phyloP scores from a whole-genome alignment of 495 filamentous ascomycete genomes.

The Umbilicaria muhlenbergii region DNA sequence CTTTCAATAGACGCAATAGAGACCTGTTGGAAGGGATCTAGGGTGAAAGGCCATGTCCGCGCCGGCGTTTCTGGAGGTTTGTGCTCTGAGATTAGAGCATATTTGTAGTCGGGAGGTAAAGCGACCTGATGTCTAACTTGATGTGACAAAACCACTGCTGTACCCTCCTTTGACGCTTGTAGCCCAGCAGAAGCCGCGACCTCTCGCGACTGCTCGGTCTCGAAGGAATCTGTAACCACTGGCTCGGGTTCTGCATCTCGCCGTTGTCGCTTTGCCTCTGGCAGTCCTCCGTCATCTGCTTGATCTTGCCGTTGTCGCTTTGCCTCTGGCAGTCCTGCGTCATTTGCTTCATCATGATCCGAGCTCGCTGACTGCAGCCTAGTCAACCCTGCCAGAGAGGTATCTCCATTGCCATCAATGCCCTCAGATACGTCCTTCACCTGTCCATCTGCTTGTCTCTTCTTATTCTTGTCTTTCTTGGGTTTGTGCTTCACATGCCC shows the following conservation, averaged over 20 bases:
- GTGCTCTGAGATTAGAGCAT: conserved; percentile 83
- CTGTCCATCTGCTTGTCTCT: conserved; percentile 68
- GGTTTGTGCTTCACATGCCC: conserved; percentile 22
- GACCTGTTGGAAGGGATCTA: conserved; percentile 93
- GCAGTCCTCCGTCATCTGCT: conserved; percentile 22
- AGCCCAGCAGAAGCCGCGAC: conserved; percentile 71
- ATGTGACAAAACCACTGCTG: conserved; percentile 70
- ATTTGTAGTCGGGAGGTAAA: conserved; percentile 82
- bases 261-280: conserved; percentile 58
- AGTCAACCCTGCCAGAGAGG: conserved; percentile 17
- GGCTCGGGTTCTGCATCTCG: conserved; percentile 60
- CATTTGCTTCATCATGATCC: not conserved
- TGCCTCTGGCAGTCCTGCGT: conserved; percentile 33
- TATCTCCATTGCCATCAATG: conserved; percentile 30
- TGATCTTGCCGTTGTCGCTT: conserved; percentile 57
- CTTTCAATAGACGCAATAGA: conserved; percentile 87
- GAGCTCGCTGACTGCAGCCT: not conserved
- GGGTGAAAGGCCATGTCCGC: conserved; percentile 66
- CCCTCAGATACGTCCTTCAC: conserved; percentile 38
- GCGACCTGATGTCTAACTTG: conserved; percentile 98
- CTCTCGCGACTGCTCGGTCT: conserved; percentile 89
- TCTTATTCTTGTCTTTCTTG: conserved; percentile 53
- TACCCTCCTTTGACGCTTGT: conserved; percentile 44
- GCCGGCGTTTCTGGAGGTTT: conserved; percentile 73
- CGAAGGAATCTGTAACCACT: conserved; percentile 81